Evolutionary conservation across 1,284 basidiomycete genomes (phyloP).

Genomic region (Rhodotorula sp.): DNA sequence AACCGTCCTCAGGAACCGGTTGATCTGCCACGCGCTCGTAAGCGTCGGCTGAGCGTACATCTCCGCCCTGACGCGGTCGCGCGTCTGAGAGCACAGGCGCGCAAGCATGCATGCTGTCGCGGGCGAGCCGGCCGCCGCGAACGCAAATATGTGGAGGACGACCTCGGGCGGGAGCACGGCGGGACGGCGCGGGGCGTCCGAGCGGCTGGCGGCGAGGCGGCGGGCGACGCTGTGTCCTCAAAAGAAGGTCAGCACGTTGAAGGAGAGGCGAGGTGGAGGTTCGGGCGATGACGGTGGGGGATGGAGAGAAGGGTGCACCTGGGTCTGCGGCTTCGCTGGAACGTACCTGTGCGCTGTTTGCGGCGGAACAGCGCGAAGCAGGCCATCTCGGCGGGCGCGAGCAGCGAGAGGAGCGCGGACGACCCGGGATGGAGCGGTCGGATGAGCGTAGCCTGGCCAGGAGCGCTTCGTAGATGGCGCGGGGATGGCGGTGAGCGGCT

Average conservation of each 20-base stretch:
- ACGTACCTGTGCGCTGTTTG: background rate
- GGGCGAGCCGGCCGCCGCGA: background rate
- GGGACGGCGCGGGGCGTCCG: background rate
- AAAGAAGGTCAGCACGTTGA: background rate
- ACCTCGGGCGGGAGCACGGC: conserved; percentile 23
- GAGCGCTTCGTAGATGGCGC: too few species aligned
- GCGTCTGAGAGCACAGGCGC: conserved; percentile 9
- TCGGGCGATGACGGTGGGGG: background rate
- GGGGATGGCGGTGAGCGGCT: too few species aligned
- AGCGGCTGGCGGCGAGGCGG: background rate
- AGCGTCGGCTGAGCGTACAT: conserved; percentile 19
- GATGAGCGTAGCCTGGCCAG: too few species aligned
- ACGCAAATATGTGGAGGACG: conserved; percentile 23
- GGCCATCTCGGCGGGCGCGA: background rate
- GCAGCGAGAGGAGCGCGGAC: background rate
- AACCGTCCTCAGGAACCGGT: conserved; percentile 19
- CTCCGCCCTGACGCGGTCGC: conserved; percentile 13
- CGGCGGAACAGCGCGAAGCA: background rate
- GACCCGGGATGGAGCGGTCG: background rate
- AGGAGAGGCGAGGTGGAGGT: too few species aligned
- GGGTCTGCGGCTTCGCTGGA: background rate
- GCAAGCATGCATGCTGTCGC: background rate
- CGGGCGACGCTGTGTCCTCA: background rate
- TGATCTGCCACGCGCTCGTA: background rate
- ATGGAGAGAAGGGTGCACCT: background rate